Conservation (phyloP, 2,329 filamentous ascomycete genomes). For the Zasmidium angulare region DNA sequence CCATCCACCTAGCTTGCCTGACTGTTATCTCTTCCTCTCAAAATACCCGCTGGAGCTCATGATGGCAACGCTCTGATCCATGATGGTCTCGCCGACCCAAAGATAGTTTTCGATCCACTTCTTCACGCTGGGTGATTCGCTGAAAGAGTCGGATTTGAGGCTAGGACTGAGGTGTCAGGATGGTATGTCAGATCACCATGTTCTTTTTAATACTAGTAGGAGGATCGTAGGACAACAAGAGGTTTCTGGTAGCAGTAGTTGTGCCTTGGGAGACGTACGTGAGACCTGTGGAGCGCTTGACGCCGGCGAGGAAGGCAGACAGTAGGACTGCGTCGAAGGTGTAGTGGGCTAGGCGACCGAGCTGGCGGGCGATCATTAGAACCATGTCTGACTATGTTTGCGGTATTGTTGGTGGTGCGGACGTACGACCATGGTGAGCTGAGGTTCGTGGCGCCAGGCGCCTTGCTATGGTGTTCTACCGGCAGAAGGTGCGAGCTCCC, state of each 20-base stretch:
- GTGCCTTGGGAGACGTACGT: constrained; percentile 69
- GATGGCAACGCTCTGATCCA: constrained; percentile 94
- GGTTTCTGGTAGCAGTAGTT: not conserved
- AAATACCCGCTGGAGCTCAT: constrained; percentile 88
- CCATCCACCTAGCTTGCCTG: too few species aligned
- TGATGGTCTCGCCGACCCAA: constrained; percentile 92
- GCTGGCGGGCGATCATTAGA: constrained; percentile 72
- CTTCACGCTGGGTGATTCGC: constrained; percentile 78
- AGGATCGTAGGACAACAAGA: not conserved
- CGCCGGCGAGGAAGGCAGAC: constrained; percentile 92
- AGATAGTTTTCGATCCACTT: constrained; percentile 93
- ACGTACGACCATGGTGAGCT: constrained; percentile 13
- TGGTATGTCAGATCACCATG: not conserved
- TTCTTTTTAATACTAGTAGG: not conserved
- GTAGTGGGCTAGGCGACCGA: constrained; percentile 91
- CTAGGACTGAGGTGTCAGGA: constrained; percentile 64
- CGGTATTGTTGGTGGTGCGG: not conserved
- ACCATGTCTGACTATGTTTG: not conserved
- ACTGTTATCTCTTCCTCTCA: constrained; percentile 71
- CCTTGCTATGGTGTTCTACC: not conserved
- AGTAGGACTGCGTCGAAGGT: constrained; percentile 95
- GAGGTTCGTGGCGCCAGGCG: constrained; percentile 2
- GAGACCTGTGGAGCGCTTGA: constrained; percentile 95
- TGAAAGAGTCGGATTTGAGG: constrained; percentile 81
- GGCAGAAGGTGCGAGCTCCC: not conserved